A percentile compares a stretch with the other conserved stretches of the same genome.
These are phyloP conservation scores for Russula olivacea DNA, from an alignment of 768 basidiomycete species.

Conservation along the genomic window DNA sequence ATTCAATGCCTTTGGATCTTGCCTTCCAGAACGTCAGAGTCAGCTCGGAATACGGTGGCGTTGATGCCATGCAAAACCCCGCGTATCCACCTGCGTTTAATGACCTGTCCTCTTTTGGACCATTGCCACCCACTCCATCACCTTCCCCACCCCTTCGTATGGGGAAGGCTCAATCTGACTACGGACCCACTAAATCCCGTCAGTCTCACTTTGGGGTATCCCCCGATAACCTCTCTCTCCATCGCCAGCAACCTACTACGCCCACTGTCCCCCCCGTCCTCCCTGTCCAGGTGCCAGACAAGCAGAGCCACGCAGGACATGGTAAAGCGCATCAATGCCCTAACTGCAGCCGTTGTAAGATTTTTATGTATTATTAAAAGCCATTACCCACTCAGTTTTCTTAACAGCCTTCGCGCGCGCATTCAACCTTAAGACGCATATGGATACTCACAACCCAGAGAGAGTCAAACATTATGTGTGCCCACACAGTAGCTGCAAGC, in stretches of 20 bases:
- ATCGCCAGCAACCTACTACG: conserved; percentile 43
- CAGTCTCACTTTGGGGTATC: conserved; percentile 29
- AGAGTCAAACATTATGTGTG: conserved; percentile 86
- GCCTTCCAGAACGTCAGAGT: conserved; percentile 61
- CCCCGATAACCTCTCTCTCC: conserved; percentile 39
- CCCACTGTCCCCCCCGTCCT: conserved; percentile 38
- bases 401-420: conserved; percentile 79
- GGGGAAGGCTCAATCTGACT: conserved; percentile 19
- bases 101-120: conserved; percentile 20
- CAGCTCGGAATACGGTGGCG: conserved; percentile 47
- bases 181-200: conserved; percentile 22
- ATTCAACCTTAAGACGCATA: conserved; percentile 93
- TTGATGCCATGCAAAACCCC: conserved; percentile 11
- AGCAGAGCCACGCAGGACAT: conserved; percentile 50
- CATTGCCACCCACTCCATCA: conserved; percentile 17
- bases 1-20: conserved; percentile 49
- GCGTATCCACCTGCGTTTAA: conserved; percentile 24
- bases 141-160: conserved; percentile 24
- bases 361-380: not conserved
- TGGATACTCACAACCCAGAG: conserved; percentile 91
- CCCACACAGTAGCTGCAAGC: conserved; percentile 76
- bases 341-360: conserved; percentile 64
- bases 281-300: conserved; percentile 33
- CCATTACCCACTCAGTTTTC: conserved; percentile 7
- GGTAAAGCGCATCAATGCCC: conserved; percentile 76